A percentile compares a stretch with the other conserved stretches of the same genome.
These are phyloP conservation scores for Pseudofabraea citricarpa DNA, from an alignment of 2,329 filamentous ascomycete genomes.

Conservation along the genomic window DNA sequence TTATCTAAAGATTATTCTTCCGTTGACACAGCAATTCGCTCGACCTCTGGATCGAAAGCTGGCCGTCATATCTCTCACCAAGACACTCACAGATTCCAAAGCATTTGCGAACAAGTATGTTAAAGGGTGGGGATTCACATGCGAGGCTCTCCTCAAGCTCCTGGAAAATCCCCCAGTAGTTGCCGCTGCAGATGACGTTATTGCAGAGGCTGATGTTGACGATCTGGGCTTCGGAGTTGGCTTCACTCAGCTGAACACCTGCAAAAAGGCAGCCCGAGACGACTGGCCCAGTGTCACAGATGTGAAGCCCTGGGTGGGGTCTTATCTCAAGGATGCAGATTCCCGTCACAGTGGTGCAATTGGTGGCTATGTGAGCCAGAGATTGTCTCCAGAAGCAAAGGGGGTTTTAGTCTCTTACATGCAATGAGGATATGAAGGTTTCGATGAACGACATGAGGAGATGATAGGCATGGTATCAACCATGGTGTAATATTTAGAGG, in stretches of 20 bases:
- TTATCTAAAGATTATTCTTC: slow-evolving; percentile 82
- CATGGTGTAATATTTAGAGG: neutral
- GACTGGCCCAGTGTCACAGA: slow-evolving; percentile 82
- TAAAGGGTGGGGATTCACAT: slow-evolving; percentile 89
- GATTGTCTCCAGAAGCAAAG: slow-evolving; percentile 58
- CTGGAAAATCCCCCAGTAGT: slow-evolving; percentile 77
- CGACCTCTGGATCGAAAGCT: slow-evolving; percentile 88
- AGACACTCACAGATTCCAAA: slow-evolving; percentile 80
- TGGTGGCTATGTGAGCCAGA: slow-evolving; percentile 64
- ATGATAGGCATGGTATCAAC: slow-evolving; percentile 6
- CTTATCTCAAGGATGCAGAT: slow-evolving; percentile 67
- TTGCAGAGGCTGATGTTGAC: slow-evolving; percentile 86
- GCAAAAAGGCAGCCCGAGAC: slow-evolving; percentile 68
- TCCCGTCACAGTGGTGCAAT: slow-evolving; percentile 66
- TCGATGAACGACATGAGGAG: slow-evolving; percentile 7
- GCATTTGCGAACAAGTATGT: slow-evolving; percentile 78
- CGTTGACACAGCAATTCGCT: slow-evolving; percentile 81
- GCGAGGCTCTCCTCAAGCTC: slow-evolving; percentile 81
- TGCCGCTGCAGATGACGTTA: slow-evolving; percentile 66
- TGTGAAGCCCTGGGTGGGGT: slow-evolving; percentile 70
- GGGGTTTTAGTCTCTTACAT: slow-evolving; percentile 43
- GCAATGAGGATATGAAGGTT: slow-evolving; percentile 16
- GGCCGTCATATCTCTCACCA: slow-evolving; percentile 88
- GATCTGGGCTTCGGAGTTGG: slow-evolving; percentile 93
- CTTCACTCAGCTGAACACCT: slow-evolving; percentile 90